These are phyloP conservation scores for Panaeolus cyanescens DNA, from an alignment of 768 basidiomycete species.

Conservation along the genomic window DNA sequence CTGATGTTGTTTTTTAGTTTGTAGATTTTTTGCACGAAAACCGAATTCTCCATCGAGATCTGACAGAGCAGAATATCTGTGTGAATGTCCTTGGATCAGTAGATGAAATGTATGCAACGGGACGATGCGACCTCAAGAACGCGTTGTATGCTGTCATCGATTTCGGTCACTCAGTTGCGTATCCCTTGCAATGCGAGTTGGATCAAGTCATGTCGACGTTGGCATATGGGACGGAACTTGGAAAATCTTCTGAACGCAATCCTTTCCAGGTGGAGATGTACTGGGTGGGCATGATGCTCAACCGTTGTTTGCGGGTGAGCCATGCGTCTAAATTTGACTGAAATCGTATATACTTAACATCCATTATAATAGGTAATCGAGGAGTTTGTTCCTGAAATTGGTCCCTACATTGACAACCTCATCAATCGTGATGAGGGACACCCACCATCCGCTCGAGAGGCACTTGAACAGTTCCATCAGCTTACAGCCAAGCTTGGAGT, in stretches of 20 bases:
- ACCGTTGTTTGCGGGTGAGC: no score
- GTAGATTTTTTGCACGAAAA: slow-evolving; percentile 16
- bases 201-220: background rate
- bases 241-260: no score
- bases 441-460: background rate
- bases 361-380: background rate
- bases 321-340: no score
- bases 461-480: background rate
- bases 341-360: no score
- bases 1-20: background rate
- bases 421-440: background rate
- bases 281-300: no score
- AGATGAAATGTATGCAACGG: background rate
- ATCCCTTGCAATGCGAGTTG: background rate
- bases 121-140: background rate
- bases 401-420: background rate
- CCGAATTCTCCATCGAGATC: slow-evolving; percentile 15
- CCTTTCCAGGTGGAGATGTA: no score
- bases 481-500: background rate
- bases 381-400: background rate
- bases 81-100: slow-evolving; percentile 9
- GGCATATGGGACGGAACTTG: no score
- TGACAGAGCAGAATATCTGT: slow-evolving; percentile 12
- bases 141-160: slow-evolving; percentile 10
- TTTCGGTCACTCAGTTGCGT: slow-evolving; percentile 5